Base-by-base conservation (phyloP, 768 basidiomycete genomes). In the Cyclocybe cylindracea region DNA sequence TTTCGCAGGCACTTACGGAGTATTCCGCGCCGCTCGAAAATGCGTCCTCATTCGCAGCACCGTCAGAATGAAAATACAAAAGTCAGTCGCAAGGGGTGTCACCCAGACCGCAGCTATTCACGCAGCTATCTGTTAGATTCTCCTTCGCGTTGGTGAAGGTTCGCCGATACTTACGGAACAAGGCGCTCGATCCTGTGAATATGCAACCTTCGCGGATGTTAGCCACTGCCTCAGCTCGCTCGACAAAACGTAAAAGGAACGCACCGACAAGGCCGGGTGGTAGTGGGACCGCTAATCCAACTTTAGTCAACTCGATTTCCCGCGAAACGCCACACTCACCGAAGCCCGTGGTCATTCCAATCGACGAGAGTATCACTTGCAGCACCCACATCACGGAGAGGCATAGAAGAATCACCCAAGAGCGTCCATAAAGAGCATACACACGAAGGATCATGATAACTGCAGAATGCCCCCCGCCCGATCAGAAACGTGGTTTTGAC, bases 371-470 rank as follows among this genome's bases (percentile, higher is more conserved):
- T 10, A 51, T 46, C 19, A 67, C 57, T 51, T 67, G 66, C 4
- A 24, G 24, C 2, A 51, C 33, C 63, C 57, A 63, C 2, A 66
- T 39, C 2, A 52, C 19, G 5, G 61, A 38, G 10, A 67, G 46
- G 24, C 60, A 50, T 3, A 33, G 19, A 8, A 67, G 40, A n/a
- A 67, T 36, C 33, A 18, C 39, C 5, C 41, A 11, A 24, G 47
- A 57, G 7, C 59, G 59, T 11, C 55, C 57, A 42, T 65, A 67
- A n/a, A 67, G 50, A 3, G 66, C 66, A 53, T 55, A 65, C 9
- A 67, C 59, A 1, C 66, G 60, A 5, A 67, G 49, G 13, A 67
- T 64, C 66, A 67, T 65, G 37, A 65, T 56, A 19, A 64, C 66
- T 67, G 42, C 18, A 13, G 36, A 13, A 5, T 29, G 37, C 37